phyloP scores from a whole-genome alignment of 129 eudicot genomes.

The Saussurea involucrata region DNA sequence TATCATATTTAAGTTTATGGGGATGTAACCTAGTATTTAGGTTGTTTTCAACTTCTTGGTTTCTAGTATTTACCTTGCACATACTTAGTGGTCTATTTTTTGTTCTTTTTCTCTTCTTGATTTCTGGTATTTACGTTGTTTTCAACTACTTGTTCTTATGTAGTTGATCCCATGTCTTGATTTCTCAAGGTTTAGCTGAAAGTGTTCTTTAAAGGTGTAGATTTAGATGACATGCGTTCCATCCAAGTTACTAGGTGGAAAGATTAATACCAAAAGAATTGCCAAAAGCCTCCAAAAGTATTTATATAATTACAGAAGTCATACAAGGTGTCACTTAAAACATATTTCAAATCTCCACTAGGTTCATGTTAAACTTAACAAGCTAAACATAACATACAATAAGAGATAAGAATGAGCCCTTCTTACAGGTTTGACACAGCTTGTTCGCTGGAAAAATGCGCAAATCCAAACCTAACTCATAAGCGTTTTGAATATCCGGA shows the following conservation, averaged over 20 bases:
- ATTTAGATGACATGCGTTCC: background rate
- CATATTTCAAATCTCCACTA: background rate
- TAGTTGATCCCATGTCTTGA: background rate
- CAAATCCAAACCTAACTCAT: conserved; percentile 32
- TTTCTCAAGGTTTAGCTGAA: background rate
- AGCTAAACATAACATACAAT: background rate
- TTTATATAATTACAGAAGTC: conserved; percentile 20
- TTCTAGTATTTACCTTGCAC: no score
- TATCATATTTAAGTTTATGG: conserved; percentile 5
- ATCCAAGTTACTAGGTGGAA: background rate
- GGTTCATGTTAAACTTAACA: background rate
- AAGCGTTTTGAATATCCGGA: conserved; percentile 78
- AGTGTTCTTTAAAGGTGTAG: background rate
- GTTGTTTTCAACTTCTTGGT: background rate
- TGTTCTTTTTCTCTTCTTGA: background rate
- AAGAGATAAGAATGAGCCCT: conserved; percentile 13
- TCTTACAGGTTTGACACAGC: conserved; percentile 10
- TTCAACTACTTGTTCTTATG: background rate
- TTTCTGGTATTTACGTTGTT: background rate
- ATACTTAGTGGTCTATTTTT: no score
- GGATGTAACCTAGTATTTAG: conserved; percentile 3
- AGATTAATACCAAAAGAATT: background rate
- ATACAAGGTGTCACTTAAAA: conserved; percentile 9
- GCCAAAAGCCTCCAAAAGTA: conserved; percentile 4
- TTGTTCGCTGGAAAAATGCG: background rate